Evolutionary conservation across 306 rosid species (phyloP).

Genomic region (Prunus mira): DNA sequence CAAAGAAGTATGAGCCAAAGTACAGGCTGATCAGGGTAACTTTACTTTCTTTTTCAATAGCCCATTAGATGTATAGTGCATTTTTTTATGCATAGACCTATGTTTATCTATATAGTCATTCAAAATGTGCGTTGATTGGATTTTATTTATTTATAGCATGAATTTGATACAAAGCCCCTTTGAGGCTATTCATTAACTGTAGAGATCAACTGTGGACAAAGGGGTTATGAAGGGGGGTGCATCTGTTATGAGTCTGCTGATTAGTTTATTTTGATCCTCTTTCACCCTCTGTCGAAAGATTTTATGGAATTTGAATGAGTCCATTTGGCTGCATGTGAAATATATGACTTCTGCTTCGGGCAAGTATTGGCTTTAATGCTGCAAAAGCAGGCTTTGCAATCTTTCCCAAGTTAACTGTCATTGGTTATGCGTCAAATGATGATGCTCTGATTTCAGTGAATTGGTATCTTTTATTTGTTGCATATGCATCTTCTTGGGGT

Average conservation of each 20-base stretch:
- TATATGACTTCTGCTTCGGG: not conserved
- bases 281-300: not conserved
- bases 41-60: not conserved
- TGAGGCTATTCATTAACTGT: not conserved
- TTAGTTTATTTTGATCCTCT: not conserved
- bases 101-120: not conserved
- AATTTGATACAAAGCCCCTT: not conserved
- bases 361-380: not conserved
- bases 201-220: not conserved
- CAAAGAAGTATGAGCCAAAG: constrained; percentile 82
- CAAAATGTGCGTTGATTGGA: not conserved
- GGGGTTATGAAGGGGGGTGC: not conserved
- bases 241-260: not conserved
- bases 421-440: not conserved
- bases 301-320: not conserved
- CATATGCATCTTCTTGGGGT: too few species aligned
- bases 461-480: not conserved
- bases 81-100: not conserved
- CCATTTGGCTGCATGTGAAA: not conserved
- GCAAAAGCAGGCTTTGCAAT: not conserved
- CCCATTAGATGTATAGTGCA: not conserved
- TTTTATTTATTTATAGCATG: too few species aligned
- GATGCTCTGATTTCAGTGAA: not conserved
- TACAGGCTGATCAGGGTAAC: constrained; percentile 86
- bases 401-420: not conserved